Base-by-base conservation (phyloP, 1,284 basidiomycete genomes). In the Phaffia rhodozyma region DNA sequence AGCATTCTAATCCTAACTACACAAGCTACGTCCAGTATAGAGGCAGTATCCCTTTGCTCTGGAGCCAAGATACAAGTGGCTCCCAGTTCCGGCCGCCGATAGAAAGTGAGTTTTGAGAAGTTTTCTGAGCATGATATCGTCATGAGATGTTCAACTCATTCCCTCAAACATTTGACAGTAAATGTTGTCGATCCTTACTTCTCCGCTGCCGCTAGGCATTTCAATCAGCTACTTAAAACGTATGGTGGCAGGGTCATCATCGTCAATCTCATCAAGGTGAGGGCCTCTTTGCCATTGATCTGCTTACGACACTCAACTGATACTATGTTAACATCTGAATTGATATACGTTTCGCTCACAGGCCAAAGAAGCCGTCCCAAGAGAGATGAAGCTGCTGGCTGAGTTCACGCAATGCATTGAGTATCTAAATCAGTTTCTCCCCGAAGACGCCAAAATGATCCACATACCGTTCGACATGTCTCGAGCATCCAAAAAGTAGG, bases 401-500 rank as follows among this genome's bases (percentile, higher is more conserved):
- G 91, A 97, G 71, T 98, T 96, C 73, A 87, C 86, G 0, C 85
- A 93, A 72, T 99, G 96, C 72, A 85, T 97, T 27, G 75, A 82
- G 63, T 98, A 97, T 72, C 81, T 99, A 47, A 97, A 97, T 70
- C 96, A 98, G 72, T 97, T 97, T 76, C 75, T 99, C 21, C 92
- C 94, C 0, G 78, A 81, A 6, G 86, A 81, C 29, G 89, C 91
- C 77, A 86, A 86, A 77, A 91, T 99, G 82, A 79, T 85, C 4
- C 96, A 97, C 73, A 84, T 91, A 47, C 86, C 91, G 11, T 98
- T 92, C 90, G 96, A 98, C 74, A 97, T 98, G 89, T 86, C 87
- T 21, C 81, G 86, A 55, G 88, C 90, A 1, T 91, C 91, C 69
- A 92, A 92, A 73, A 72, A 69, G 74, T 73, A 34, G 53, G 71